Conservation (phyloP, 1,284 basidiomycete genomes). For the Cutaneotrichosporon mucoides region DNA sequence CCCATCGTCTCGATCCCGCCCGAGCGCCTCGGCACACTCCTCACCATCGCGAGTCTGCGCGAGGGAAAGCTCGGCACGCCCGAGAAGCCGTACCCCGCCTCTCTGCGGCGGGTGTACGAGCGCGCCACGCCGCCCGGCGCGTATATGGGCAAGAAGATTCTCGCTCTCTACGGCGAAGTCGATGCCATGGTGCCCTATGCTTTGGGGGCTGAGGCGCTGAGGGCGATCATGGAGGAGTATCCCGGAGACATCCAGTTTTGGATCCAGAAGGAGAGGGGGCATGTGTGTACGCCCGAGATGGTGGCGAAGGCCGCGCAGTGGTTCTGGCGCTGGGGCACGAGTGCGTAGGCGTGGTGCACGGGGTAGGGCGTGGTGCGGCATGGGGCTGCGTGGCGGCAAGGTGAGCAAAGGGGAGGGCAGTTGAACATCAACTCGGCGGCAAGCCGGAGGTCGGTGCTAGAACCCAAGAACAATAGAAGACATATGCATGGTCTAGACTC, state of each 20-base stretch:
- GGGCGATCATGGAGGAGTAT: slow-evolving; percentile 8
- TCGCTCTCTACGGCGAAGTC: slow-evolving; percentile 58
- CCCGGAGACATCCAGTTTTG: slow-evolving; percentile 6
- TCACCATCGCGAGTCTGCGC: slow-evolving; percentile 5
- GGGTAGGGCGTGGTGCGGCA: too few species aligned
- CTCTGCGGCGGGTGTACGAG: slow-evolving; percentile 9
- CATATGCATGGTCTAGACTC: slow-evolving; percentile 1
- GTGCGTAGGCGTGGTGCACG: not conserved
- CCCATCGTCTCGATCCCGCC: slow-evolving; percentile 12
- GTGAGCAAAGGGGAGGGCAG: too few species aligned
- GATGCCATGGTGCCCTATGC: slow-evolving; percentile 43
- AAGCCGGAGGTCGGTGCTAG: too few species aligned
- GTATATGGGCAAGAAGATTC: slow-evolving; percentile 64
- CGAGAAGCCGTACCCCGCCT: slow-evolving; percentile 8
- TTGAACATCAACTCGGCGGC: too few species aligned
- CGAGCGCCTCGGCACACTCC: slow-evolving; percentile 7
- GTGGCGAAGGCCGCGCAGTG: slow-evolving; percentile 40
- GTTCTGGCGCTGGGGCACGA: slow-evolving; percentile 30
- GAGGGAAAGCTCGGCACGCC: slow-evolving; percentile 8
- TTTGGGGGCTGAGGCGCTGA: slow-evolving; percentile 3
- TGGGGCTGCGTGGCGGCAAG: too few species aligned
- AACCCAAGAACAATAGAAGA: not conserved
- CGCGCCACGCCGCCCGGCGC: not conserved
- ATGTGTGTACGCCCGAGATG: slow-evolving; percentile 42
- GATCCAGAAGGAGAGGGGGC: slow-evolving; percentile 10